A percentile compares a stretch with the other conserved stretches of the same genome.
phyloP scores from a whole-genome alignment of 2,329 filamentous ascomycete genomes.

The Talaromyces sp. region DNA sequence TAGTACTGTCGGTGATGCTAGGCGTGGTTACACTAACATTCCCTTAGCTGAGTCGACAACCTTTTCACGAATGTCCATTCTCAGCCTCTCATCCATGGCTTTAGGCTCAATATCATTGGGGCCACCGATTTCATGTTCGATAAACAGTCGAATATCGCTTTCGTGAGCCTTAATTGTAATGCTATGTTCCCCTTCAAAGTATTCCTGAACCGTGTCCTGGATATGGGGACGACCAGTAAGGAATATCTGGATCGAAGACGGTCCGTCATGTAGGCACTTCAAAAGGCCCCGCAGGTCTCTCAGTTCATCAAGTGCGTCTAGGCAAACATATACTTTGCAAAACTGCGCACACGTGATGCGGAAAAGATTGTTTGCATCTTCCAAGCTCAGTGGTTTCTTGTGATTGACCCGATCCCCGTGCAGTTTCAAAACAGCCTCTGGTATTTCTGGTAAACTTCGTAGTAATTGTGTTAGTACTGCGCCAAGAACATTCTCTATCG shows the following conservation, averaged over 20 bases:
- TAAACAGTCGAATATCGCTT: conserved; percentile 16
- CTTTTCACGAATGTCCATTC: conserved; percentile 14
- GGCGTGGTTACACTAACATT: conserved; percentile 15
- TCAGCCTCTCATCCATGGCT: conserved; percentile 18
- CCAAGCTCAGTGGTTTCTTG: neutral
- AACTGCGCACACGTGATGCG: conserved; percentile 3
- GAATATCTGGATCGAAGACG: conserved; percentile 17
- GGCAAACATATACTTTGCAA: conserved; percentile 15
- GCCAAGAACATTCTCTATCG: conserved; percentile 18
- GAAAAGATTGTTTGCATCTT: conserved; percentile 1
- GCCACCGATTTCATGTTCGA: conserved; percentile 19
- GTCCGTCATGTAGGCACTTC: conserved; percentile 9
- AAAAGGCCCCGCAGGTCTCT: conserved; percentile 11
- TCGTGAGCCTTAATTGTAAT: conserved; percentile 16
- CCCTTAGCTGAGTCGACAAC: conserved; percentile 17
- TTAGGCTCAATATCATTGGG: conserved; percentile 18
- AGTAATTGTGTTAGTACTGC: conserved; percentile 17
- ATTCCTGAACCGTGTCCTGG: conserved; percentile 27
- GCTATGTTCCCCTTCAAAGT: conserved; percentile 13
- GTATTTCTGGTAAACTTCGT: conserved; percentile 11
- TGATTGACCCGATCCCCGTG: neutral
- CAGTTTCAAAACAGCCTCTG: neutral
- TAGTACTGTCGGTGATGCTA: conserved; percentile 1
- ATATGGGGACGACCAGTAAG: conserved; percentile 19
- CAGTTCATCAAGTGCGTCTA: conserved; percentile 20